Evolutionary conservation across 2,329 filamentous ascomycete genomes (phyloP).

Genomic region (Colletotrichum falcatum): DNA sequence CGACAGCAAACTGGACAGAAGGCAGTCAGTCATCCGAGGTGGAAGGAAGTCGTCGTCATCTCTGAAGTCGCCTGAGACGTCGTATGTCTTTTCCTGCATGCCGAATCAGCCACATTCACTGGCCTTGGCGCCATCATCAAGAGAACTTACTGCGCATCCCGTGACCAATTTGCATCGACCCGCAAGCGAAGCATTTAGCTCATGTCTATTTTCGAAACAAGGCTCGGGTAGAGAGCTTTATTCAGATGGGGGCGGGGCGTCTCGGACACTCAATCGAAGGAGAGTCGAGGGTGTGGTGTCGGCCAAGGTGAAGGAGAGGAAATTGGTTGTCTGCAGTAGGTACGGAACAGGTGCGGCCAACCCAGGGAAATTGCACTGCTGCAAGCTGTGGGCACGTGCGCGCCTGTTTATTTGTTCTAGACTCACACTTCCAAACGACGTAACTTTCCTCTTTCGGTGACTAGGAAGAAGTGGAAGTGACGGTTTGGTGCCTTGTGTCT

Average conservation of each 20-base stretch:
- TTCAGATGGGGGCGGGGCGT: neutral
- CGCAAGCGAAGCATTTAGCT: neutral
- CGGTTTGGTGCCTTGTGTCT: neutral
- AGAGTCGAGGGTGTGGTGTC: neutral
- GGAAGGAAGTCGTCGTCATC: neutral
- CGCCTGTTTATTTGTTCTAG: neutral
- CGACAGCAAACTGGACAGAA: neutral
- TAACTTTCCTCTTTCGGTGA: constrained; percentile 1
- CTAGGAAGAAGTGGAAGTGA: neutral
- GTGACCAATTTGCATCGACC: neutral
- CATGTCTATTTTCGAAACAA: neutral
- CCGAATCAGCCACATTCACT: constrained; percentile 25
- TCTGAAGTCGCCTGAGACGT: constrained; percentile 10
- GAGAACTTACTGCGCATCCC: neutral
- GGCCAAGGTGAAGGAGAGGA: neutral
- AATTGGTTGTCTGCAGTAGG: neutral
- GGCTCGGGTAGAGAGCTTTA: neutral
- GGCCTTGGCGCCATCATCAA: constrained; percentile 15
- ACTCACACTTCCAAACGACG: neutral
- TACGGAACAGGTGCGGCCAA: neutral
- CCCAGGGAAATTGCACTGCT: neutral
- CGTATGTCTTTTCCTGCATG: constrained; percentile 5
- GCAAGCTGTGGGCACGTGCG: neutral
- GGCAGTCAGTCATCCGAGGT: neutral
- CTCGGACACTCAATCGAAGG: neutral